phyloP scores from a whole-genome alignment of 192 early-diverging fungal species.

The Coemansia sp. region DNA sequence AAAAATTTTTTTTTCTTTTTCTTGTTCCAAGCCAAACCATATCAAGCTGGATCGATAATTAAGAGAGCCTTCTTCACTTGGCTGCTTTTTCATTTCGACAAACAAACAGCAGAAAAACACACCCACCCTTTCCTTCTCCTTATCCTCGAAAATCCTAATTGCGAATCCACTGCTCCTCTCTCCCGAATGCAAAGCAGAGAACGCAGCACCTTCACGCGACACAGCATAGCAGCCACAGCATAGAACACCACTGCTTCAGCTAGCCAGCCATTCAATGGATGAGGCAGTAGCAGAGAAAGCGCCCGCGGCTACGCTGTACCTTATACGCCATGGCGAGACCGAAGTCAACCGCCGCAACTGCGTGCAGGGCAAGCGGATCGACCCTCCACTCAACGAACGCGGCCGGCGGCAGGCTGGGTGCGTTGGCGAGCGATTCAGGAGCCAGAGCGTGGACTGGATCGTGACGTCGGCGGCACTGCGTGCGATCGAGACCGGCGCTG shows the following conservation, averaged over 20 bases:
- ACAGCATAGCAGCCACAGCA: neutral
- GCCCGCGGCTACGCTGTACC: conserved; percentile 28
- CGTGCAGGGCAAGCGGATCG: conserved; percentile 46
- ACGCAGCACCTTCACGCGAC: neutral
- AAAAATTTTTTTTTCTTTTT: too few species aligned
- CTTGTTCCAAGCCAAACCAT: too few species aligned
- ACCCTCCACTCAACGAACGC: conserved; percentile 49
- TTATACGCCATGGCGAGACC: conserved; percentile 53
- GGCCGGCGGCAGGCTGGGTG: conserved; percentile 32
- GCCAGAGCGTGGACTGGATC: conserved; percentile 36
- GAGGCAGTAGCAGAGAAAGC: conserved; percentile 3
- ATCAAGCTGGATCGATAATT: too few species aligned
- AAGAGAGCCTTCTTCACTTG: too few species aligned
- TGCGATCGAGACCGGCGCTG: conserved; percentile 34
- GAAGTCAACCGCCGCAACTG: conserved; percentile 45
- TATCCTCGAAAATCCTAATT: too few species aligned
- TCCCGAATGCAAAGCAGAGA: neutral
- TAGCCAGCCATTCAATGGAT: neutral
- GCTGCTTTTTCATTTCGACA: too few species aligned
- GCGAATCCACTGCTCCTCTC: too few species aligned
- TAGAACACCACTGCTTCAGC: neutral
- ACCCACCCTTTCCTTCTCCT: neutral
- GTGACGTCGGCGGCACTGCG: conserved; percentile 36
- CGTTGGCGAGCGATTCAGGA: conserved; percentile 34
- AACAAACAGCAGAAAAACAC: too few species aligned